Evolutionary conservation across 495 filamentous ascomycete genomes (phyloP), one percentile per base, ranked within the genome.

Genomic region (Cairneyella variabilis): DNA sequence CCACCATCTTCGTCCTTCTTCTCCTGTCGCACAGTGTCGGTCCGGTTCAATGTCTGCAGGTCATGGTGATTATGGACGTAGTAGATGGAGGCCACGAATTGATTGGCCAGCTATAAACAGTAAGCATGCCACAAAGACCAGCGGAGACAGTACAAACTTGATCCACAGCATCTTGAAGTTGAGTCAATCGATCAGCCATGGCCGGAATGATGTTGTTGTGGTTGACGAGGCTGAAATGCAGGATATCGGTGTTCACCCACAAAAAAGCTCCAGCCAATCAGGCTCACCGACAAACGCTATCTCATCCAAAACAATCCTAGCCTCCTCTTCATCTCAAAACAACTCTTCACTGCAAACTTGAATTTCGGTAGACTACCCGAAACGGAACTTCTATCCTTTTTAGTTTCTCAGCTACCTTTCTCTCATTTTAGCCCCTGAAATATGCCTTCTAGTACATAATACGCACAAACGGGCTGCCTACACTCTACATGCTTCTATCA

Each of bases 131-230:
- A n/a, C 8, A 49, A 2, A 18, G 16, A 23, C 3, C 3, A n/a
- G 34, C 0, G 12, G 22, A 36, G 27, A 53, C 40, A 17, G 41
- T 28, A 45, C 55, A 38, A 73, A 92, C 90, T 74, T 95, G 84
- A 66, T 97, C 92, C 51, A 95, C 85, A 66, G 89, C 88, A 66
- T 95, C 91, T 74, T 98, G 93, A 36, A 98, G 79, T 66, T 97
- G 91, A 3, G 93, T 96, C 34, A 98, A 80, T 38, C 85, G 80
- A 69, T 98, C 93, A 0, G 86, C 87, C 92, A 96, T 97, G 49
- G 42, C 44, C 38, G 17, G 11, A 27, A 56, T 23, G 46, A 39
- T 9, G 26, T 36, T 46, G 37, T 38, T 49, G 20, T 53, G 3
- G n/a, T 40, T 10, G 39, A 49, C 46, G 51, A 57, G 47, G 58